Evolutionary conservation across 2,329 filamentous ascomycete genomes (phyloP).

Genomic region (Pezicula carpinea): DNA sequence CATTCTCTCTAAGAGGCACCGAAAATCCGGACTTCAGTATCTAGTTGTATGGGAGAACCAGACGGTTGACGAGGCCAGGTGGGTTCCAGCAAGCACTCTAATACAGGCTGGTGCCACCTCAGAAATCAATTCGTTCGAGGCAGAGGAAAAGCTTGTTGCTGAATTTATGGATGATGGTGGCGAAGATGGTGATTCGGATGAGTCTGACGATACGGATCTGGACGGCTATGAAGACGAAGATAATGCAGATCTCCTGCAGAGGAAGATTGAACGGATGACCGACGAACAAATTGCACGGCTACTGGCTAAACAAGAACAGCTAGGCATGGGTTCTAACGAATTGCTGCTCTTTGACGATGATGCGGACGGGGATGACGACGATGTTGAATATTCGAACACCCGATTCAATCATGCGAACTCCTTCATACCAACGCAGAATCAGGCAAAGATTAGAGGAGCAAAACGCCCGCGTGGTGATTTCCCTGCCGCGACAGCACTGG

Average conservation of each 20-base stretch:
- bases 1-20: conserved; percentile 40
- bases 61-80: conserved; percentile 41
- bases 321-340: conserved; percentile 57
- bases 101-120: conserved; percentile 25
- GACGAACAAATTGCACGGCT: conserved; percentile 60
- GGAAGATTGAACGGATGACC: conserved; percentile 42
- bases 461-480: conserved; percentile 34
- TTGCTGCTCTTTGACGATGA: conserved; percentile 50
- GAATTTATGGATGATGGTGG: conserved; percentile 18
- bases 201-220: conserved; percentile 28
- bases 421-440: conserved; percentile 11
- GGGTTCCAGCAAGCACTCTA: conserved; percentile 36
- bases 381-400: not conserved
- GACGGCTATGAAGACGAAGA: conserved; percentile 33
- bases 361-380: conserved; percentile 28
- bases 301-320: conserved; percentile 56
- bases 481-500: conserved; percentile 50
- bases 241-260: conserved; percentile 32
- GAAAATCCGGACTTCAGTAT: conserved; percentile 42
- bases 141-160: conserved; percentile 26
- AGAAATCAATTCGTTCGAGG: conserved; percentile 30
- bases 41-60: conserved; percentile 43
- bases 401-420: not conserved
- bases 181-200: conserved; percentile 20
- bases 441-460: conserved; percentile 18